Percentiles rank a stretch among this genome's conserved stretches.
Conservation (phyloP, 495 filamentous ascomycete genomes). For the Neurospora pannonica region DNA sequence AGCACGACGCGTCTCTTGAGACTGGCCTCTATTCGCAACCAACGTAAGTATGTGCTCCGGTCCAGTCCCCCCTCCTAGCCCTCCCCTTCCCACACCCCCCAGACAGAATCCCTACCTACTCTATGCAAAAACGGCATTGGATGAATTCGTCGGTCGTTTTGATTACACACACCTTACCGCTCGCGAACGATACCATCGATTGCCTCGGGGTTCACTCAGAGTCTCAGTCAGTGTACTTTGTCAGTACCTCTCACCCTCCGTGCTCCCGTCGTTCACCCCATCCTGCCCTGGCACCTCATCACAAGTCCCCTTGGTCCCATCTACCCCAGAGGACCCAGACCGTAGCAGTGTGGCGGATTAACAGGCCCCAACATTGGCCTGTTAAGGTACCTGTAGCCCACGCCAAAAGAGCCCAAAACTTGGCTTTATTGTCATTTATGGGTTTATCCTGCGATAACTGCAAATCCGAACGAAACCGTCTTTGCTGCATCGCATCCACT, state of each 20-base stretch:
- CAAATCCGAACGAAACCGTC: not conserved
- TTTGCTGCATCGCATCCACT: not conserved
- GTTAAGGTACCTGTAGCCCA: not conserved
- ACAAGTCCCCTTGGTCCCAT: not conserved
- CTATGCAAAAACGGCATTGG: not conserved
- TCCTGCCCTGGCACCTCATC: not conserved
- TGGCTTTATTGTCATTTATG: not conserved
- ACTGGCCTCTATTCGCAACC: not conserved
- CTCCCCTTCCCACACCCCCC: not conserved
- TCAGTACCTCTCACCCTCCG: not conserved
- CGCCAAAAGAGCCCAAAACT: not conserved
- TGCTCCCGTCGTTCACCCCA: not conserved
- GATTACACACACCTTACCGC: not conserved
- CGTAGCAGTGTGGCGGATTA: not conserved
- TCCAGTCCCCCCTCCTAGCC: not conserved
- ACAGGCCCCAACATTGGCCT: not conserved
- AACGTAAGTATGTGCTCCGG: not conserved
- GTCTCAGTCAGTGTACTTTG: not conserved
- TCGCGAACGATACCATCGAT: slow-evolving; percentile 8
- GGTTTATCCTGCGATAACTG: not conserved
- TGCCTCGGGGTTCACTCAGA: not conserved
- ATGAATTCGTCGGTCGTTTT: not conserved
- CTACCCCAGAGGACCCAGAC: not conserved
- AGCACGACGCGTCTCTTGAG: not conserved
- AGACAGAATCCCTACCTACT: not conserved